These are phyloP conservation scores for Xylaria intraflava DNA, from an alignment of 495 filamentous ascomycete genomes.

Conservation along the genomic window DNA sequence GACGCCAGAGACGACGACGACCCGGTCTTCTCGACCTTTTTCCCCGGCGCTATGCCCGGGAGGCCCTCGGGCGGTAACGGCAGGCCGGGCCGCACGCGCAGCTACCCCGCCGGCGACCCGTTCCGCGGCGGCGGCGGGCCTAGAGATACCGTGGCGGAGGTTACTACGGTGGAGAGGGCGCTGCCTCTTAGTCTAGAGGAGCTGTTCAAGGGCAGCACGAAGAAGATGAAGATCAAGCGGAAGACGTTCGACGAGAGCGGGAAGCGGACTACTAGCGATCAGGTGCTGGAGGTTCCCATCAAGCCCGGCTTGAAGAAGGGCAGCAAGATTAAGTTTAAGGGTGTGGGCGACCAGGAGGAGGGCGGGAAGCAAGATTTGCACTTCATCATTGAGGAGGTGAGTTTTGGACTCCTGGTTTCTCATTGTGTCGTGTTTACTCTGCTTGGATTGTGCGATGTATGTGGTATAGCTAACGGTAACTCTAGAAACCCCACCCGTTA, in stretches of 20 bases:
- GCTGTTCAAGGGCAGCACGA: slow-evolving; percentile 72
- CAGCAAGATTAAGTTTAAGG: slow-evolving; percentile 95
- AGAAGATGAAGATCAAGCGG: slow-evolving; percentile 96
- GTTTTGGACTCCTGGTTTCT: slow-evolving; percentile 16
- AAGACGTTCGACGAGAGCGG: slow-evolving; percentile 85
- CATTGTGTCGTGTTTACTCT: too few relatives aligned
- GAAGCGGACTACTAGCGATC: slow-evolving; percentile 78
- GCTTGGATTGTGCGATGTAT: too few relatives aligned
- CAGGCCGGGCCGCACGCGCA: slow-evolving; percentile 31
- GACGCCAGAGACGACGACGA: slow-evolving; percentile 33
- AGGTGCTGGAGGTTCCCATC: slow-evolving; percentile 86
- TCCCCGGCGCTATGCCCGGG: slow-evolving; percentile 25
- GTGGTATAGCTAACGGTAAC: slow-evolving; percentile 18
- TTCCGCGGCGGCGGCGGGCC: slow-evolving; percentile 31
- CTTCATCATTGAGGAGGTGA: slow-evolving; percentile 89
- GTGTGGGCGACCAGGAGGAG: slow-evolving; percentile 93
- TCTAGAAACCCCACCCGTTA: slow-evolving; percentile 72
- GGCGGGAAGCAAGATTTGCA: slow-evolving; percentile 95
- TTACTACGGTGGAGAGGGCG: slow-evolving; percentile 81
- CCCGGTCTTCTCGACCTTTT: slow-evolving; percentile 24
- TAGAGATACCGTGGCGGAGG: slow-evolving; percentile 66
- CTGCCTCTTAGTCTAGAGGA: slow-evolving; percentile 80
- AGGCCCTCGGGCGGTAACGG: slow-evolving; percentile 26
- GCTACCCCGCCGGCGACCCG: slow-evolving; percentile 37
- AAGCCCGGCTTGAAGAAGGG: slow-evolving; percentile 92